phyloP scores from a whole-genome alignment of 768 basidiomycete genomes.

The Dictyophora rubrovolvata region DNA sequence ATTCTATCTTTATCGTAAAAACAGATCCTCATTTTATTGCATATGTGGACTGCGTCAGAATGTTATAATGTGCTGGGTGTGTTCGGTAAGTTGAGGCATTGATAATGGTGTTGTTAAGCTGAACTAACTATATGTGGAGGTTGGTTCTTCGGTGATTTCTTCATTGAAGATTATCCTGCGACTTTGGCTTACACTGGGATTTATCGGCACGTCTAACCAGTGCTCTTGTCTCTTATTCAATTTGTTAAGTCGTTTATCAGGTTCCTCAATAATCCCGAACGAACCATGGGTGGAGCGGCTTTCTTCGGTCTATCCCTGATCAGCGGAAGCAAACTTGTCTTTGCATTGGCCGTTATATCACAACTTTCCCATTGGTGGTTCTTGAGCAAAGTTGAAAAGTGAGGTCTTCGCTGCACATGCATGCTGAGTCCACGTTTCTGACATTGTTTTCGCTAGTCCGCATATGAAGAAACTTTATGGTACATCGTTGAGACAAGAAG shows the following conservation, averaged over 20 bases:
- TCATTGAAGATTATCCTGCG: conserved; percentile 86
- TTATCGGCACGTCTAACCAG: conserved; percentile 53
- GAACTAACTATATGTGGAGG: conserved; percentile 33
- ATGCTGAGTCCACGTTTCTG: not conserved
- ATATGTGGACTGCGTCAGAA: conserved; percentile 84
- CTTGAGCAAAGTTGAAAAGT: conserved; percentile 87
- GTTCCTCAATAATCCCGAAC: conserved; percentile 89
- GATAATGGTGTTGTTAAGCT: not conserved
- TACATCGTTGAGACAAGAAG: conserved; percentile 85
- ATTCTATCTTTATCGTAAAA: conserved; percentile 2
- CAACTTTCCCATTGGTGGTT: conserved; percentile 96
- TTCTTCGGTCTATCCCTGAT: conserved; percentile 92
- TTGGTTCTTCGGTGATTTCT: conserved; percentile 98
- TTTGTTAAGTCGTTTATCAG: conserved; percentile 25
- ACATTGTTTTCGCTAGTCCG: conserved; percentile 44
- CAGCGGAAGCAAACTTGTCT: conserved; percentile 87
- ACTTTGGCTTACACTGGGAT: conserved; percentile 94
- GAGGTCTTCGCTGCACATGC: conserved; percentile 20
- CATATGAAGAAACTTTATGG: conserved; percentile 98
- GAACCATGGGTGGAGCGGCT: conserved; percentile 85
- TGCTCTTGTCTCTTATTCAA: not conserved
- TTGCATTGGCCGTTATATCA: conserved; percentile 71
- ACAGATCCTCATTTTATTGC: conserved; percentile 75
- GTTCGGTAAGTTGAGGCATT: conserved; percentile 49
- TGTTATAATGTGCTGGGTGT: conserved; percentile 89